Conservation (phyloP, 768 basidiomycete species). For the Phanerochaete sordida region DNA sequence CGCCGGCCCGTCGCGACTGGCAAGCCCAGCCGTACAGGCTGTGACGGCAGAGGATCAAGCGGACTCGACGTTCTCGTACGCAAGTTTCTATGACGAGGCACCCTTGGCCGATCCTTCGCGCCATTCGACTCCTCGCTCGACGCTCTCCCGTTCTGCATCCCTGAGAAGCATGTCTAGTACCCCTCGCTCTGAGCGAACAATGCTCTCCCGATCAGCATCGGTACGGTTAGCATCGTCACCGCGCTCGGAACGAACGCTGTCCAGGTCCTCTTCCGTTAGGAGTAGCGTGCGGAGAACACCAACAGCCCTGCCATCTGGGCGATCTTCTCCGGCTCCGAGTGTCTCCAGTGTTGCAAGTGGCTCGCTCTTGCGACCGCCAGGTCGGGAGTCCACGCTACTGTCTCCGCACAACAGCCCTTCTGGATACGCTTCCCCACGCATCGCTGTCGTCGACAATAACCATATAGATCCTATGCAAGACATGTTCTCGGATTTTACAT, state of each 20-base stretch:
- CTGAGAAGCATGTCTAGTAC: neutral
- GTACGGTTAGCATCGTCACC: neutral
- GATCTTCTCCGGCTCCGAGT: neutral
- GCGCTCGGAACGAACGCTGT: neutral
- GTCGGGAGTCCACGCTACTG: neutral
- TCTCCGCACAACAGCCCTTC: neutral
- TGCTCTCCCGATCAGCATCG: neutral
- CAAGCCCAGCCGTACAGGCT: neutral
- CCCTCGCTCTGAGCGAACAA: neutral
- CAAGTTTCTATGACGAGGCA: slow-evolving; percentile 1
- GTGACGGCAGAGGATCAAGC: neutral
- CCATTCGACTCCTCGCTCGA: neutral
- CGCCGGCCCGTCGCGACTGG: neutral
- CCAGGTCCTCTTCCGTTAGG: neutral
- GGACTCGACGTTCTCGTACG: neutral
- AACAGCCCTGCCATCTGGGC: neutral
- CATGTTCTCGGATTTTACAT: too few relatives aligned
- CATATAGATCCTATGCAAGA: too few relatives aligned
- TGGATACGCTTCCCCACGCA: neutral
- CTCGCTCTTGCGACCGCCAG: neutral
- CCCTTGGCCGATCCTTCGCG: neutral
- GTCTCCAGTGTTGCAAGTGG: neutral
- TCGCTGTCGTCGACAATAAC: too few relatives aligned
- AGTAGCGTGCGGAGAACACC: neutral
- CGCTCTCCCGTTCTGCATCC: neutral